These are phyloP conservation scores for Boletus tomentosulus DNA, from an alignment of 768 basidiomycete species.

Conservation along the genomic window DNA sequence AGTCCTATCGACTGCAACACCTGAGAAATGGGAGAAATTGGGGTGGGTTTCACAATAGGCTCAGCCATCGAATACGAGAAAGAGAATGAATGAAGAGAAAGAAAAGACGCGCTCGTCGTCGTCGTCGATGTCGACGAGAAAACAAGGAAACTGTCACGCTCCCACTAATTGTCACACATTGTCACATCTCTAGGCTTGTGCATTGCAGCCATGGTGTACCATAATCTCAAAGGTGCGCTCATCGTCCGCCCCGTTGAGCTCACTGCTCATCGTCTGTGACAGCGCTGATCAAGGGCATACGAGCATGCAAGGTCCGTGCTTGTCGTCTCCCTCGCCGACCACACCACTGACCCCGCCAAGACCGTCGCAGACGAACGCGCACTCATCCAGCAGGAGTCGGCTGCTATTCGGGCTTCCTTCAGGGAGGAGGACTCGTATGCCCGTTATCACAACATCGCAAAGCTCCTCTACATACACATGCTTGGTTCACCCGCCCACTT, in stretches of 20 bases:
- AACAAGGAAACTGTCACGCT: conserved; percentile 18
- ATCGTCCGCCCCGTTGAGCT: background rate
- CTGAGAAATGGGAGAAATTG: conserved; percentile 66
- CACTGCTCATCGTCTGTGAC: conserved; percentile 18
- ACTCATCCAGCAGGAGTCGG: conserved; percentile 95
- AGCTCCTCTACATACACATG: conserved; percentile 98
- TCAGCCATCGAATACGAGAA: conserved; percentile 18
- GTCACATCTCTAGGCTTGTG: conserved; percentile 17
- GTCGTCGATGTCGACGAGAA: conserved; percentile 19
- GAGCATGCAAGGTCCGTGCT: conserved; percentile 82
- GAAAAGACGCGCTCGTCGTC: conserved; percentile 15
- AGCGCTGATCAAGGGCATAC: conserved; percentile 98
- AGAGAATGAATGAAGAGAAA: background rate
- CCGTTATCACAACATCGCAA: conserved; percentile 96
- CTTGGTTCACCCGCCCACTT: conserved; percentile 98
- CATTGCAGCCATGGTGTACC: conserved; percentile 58
- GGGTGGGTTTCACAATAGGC: conserved; percentile 22
- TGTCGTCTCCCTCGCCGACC: conserved; percentile 12
- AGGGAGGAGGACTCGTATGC: conserved; percentile 94
- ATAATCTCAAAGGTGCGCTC: conserved; percentile 76
- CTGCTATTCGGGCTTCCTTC: conserved; percentile 94
- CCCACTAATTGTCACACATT: conserved; percentile 14
- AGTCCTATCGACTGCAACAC: conserved; percentile 68
- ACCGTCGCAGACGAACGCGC: conserved; percentile 98
- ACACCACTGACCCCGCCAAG: conserved; percentile 39